These are phyloP conservation scores for Mycosphaerella sp. DNA, from an alignment of 2,329 filamentous ascomycete species.

Conservation along the genomic window DNA sequence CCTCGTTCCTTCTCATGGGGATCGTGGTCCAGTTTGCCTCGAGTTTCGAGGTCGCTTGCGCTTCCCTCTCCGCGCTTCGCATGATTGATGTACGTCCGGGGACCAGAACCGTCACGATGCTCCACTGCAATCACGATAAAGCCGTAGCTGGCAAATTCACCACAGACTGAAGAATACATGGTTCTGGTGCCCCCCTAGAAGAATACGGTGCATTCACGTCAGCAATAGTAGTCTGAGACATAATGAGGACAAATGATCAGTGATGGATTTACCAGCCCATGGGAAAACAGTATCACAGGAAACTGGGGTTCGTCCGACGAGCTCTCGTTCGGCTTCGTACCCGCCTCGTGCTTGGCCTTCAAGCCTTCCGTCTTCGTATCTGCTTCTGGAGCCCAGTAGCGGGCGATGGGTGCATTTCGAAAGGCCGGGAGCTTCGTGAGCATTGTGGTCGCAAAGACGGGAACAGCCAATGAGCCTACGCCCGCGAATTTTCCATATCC, in stretches of 20 bases:
- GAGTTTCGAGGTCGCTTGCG: constrained; percentile 29
- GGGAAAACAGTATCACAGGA: constrained; percentile 56
- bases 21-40: constrained; percentile 25
- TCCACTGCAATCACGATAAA: constrained; percentile 60
- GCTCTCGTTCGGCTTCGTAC: constrained; percentile 34
- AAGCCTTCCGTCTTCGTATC: constrained; percentile 40
- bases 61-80: constrained; percentile 35
- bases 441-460: constrained; percentile 52
- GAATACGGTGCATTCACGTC: too few relatives aligned
- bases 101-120: constrained; percentile 59
- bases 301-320: constrained; percentile 43
- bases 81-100: constrained; percentile 56
- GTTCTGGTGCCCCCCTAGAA: constrained; percentile 55
- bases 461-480: constrained; percentile 45
- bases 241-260: not conserved
- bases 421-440: constrained; percentile 61
- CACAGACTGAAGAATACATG: constrained; percentile 56
- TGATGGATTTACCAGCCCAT: constrained; percentile 38
- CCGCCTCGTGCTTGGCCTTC: constrained; percentile 39
- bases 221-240: not conserved
- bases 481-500: constrained; percentile 55
- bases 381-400: constrained; percentile 40
- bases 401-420: constrained; percentile 53
- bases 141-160: constrained; percentile 60
- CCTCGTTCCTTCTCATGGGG: constrained; percentile 22